These are phyloP conservation scores for Sporothrix euskadiensis DNA, from an alignment of 2,329 filamentous ascomycete species.

Conservation along the genomic window DNA sequence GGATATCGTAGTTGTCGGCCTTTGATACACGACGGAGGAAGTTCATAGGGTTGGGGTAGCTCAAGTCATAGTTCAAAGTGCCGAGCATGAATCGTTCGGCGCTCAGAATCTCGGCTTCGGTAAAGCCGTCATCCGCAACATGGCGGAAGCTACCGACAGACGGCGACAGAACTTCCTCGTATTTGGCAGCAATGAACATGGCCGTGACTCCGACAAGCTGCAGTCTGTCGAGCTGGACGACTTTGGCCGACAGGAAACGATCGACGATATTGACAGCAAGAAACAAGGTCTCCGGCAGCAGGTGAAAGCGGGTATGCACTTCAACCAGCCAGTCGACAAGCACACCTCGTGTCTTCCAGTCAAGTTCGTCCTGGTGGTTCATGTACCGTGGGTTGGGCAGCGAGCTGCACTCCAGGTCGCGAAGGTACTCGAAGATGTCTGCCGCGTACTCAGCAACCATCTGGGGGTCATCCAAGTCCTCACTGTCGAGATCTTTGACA, in stretches of 20 bases:
- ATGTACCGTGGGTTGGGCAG: slow-evolving; percentile 93
- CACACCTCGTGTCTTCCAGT: slow-evolving; percentile 98
- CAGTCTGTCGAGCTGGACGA: slow-evolving; percentile 92
- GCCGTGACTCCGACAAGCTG: slow-evolving; percentile 96
- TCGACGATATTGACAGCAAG: slow-evolving; percentile 98
- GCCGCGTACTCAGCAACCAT: slow-evolving; percentile 98
- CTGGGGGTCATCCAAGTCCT: slow-evolving; percentile 88
- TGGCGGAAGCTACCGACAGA: slow-evolving; percentile 97
- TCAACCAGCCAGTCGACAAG: slow-evolving; percentile 98
- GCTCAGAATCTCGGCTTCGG: slow-evolving; percentile 89
- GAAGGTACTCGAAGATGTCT: slow-evolving; percentile 96
- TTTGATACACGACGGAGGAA: slow-evolving; percentile 98
- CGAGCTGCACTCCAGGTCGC: slow-evolving; percentile 75
- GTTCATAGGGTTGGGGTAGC: slow-evolving; percentile 99
- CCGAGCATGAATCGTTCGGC: slow-evolving; percentile 94
- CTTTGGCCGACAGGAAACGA: slow-evolving; percentile 91
- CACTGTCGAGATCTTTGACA: slow-evolving; percentile 72
- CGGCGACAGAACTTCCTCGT: slow-evolving; percentile 95
- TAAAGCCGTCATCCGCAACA: slow-evolving; percentile 95
- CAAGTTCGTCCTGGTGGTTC: slow-evolving; percentile 87
- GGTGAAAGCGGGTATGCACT: slow-evolving; percentile 93
- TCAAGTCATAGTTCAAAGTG: slow-evolving; percentile 92
- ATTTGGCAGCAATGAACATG: slow-evolving; percentile 99
- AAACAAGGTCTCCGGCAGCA: slow-evolving; percentile 94
- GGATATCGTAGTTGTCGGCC: slow-evolving; percentile 98